A percentile compares a stretch with the other conserved stretches of the same genome.
These are phyloP conservation scores for Kazachstania sp. DNA, from an alignment of 1,139 yeast genomes.

Conservation along the genomic window DNA sequence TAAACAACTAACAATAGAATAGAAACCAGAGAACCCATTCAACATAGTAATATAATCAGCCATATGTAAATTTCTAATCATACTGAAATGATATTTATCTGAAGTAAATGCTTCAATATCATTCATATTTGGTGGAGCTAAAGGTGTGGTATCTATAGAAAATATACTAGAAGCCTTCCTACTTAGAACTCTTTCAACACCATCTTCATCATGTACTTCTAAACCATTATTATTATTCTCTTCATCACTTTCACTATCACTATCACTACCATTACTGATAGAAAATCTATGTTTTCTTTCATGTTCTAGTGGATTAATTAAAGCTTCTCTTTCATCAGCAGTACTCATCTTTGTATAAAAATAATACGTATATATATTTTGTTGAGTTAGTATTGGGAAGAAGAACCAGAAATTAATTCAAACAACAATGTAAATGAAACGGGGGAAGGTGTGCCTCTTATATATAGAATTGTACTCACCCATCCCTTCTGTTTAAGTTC, in stretches of 20 bases:
- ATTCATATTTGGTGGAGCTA: slow-evolving; percentile 55
- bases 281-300: neutral
- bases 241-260: slow-evolving; percentile 1
- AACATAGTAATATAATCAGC: slow-evolving; percentile 92
- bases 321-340: neutral
- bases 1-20: slow-evolving; percentile 77
- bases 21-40: slow-evolving; percentile 86
- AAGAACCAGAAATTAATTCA: no score
- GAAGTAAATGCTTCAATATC: slow-evolving; percentile 72
- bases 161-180: slow-evolving; percentile 36
- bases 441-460: no score
- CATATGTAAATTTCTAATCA: slow-evolving; percentile 75
- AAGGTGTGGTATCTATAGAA: slow-evolving; percentile 33
- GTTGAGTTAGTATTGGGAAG: no score
- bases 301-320: neutral
- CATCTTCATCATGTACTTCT: slow-evolving; percentile 3
- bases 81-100: slow-evolving; percentile 70
- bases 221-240: no score
- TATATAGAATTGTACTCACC: no score
- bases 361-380: no score
- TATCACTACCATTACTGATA: neutral
- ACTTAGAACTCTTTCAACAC: slow-evolving; percentile 9
- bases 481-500: no score
- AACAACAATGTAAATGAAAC: no score
- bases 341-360: neutral